These are phyloP conservation scores for Edaphochlamys debaryana DNA, from an alignment of 139 green algal species.

Conservation along the genomic window DNA sequence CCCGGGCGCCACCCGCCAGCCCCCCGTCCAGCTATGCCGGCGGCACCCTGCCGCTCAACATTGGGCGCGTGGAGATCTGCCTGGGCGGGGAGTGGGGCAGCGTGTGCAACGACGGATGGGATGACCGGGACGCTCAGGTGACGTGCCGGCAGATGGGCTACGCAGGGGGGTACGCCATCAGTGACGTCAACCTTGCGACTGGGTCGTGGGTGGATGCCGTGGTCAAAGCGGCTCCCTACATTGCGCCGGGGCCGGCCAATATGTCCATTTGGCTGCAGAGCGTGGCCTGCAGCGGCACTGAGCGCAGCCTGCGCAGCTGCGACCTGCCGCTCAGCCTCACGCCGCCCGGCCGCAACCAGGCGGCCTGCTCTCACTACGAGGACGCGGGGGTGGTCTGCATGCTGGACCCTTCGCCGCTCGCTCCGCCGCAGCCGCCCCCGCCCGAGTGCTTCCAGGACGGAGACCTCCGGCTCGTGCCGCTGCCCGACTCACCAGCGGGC, in stretches of 20 bases:
- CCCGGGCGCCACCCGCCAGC: background rate
- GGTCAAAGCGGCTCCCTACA: background rate
- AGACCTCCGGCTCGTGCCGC: slow-evolving; percentile 3
- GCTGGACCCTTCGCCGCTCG: background rate
- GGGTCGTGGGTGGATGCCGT: background rate
- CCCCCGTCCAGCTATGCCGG: no score
- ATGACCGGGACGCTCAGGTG: slow-evolving; percentile 8
- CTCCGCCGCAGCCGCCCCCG: slow-evolving; percentile 15
- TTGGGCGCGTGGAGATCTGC: slow-evolving; percentile 28
- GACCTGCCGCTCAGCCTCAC: background rate
- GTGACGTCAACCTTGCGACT: no score
- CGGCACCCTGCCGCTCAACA: no score
- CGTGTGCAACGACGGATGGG: slow-evolving; percentile 28
- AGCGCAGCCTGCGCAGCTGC: background rate
- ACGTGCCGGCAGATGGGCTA: slow-evolving; percentile 18
- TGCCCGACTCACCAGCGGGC: background rate
- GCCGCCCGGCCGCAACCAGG: no score
- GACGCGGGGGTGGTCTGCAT: slow-evolving; percentile 26
- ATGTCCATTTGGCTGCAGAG: slow-evolving; percentile 23
- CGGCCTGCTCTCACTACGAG: slow-evolving; percentile 16
- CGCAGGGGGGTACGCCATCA: background rate
- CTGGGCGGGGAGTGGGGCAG: slow-evolving; percentile 15
- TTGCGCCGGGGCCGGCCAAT: background rate
- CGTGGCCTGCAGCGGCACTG: background rate
- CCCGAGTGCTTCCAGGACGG: slow-evolving; percentile 18